phyloP scores from a whole-genome alignment of 176 grass and related monocot genomes.

The Chloris gayana region DNA sequence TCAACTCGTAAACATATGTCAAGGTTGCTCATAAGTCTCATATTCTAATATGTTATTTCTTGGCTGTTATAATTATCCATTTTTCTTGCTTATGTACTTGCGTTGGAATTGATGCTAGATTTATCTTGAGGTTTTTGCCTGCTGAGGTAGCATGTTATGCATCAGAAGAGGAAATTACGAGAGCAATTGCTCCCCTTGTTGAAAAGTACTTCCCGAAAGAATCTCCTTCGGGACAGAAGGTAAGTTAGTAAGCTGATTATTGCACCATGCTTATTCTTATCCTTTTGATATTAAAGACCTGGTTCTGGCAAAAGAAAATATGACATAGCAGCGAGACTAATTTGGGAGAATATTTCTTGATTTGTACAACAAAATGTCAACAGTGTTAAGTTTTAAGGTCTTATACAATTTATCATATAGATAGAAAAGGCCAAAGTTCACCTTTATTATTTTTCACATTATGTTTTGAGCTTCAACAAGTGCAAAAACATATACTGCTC shows the following conservation, averaged over 20 bases:
- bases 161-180: conserved; percentile 92
- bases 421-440: neutral
- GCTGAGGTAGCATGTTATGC: conserved; percentile 88
- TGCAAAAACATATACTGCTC: too few species aligned
- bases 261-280: conserved; percentile 1
- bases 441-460: neutral
- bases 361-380: neutral
- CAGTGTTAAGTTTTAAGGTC: neutral
- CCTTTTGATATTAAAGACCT: neutral
- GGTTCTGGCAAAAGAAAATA: conserved; percentile 19
- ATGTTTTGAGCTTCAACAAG: neutral
- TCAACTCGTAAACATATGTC: conserved; percentile 96
- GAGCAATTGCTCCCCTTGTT: conserved; percentile 76
- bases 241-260: conserved; percentile 26
- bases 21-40: conserved; percentile 49
- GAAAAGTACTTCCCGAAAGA: conserved; percentile 75
- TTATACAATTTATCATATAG: neutral
- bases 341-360: neutral
- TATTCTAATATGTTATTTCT: neutral
- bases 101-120: conserved; percentile 56
- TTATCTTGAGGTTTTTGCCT: conserved; percentile 85
- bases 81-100: conserved; percentile 21
- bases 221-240: conserved; percentile 63
- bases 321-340: neutral
- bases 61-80: neutral